Evolutionary conservation across 73 alveolate species (phyloP).

Genomic region (Symbiodinium pilosum): DNA sequence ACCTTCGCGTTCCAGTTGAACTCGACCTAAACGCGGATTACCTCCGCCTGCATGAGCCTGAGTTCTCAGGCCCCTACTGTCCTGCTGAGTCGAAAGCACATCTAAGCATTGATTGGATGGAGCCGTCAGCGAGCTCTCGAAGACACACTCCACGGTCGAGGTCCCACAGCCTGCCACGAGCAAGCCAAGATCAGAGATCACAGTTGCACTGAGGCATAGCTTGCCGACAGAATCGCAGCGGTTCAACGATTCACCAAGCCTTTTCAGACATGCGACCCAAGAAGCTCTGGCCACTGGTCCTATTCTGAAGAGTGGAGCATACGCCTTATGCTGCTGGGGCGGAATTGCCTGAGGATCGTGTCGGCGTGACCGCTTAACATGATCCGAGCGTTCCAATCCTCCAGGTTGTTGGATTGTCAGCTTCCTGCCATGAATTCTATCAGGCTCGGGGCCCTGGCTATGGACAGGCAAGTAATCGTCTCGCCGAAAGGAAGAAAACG

Average conservation of each 20-base stretch:
- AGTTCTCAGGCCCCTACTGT: background rate
- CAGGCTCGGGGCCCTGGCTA: background rate
- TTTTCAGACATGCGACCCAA: no score
- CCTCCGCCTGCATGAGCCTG: background rate
- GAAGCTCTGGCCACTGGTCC: no score
- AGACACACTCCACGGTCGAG: slow-evolving; percentile 67
- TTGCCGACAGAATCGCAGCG: no score
- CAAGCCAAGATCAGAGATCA: no score
- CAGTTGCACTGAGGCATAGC: no score
- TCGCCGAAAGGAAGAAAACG: slow-evolving; percentile 60
- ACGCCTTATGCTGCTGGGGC: no score
- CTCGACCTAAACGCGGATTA: background rate
- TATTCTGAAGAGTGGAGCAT: no score
- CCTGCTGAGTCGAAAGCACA: slow-evolving; percentile 30
- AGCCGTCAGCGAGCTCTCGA: slow-evolving; percentile 12
- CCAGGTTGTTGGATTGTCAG: background rate
- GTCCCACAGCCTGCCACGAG: slow-evolving; percentile 80
- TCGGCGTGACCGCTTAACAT: slow-evolving; percentile 45
- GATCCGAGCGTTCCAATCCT: slow-evolving; percentile 62
- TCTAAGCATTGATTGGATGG: background rate
- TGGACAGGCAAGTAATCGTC: slow-evolving; percentile 36
- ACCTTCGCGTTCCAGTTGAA: slow-evolving; percentile 53
- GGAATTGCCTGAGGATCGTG: slow-evolving; percentile 20
- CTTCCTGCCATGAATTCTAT: background rate
- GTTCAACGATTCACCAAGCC: no score